Percentiles rank a stretch among this genome's conserved stretches.
Evolutionary conservation across 176 grass and related monocot species (phyloP).

Genomic region (Otatea glauca): DNA sequence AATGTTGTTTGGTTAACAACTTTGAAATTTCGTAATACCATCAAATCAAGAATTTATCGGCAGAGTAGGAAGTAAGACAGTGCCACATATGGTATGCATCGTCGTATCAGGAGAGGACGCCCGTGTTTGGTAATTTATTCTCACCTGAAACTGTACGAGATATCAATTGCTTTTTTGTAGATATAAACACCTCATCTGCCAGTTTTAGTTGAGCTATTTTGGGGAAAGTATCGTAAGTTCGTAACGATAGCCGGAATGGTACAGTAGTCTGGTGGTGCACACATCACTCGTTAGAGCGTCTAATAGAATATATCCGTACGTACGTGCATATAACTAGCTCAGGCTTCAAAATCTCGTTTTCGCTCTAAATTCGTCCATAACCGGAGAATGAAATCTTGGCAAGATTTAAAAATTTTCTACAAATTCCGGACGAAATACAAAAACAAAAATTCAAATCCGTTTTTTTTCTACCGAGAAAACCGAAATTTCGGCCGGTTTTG

Average conservation of each 20-base stretch:
- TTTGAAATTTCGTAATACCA: conserved; percentile 4
- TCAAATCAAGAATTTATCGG: background rate
- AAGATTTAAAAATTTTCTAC: no score
- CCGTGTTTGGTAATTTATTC: conserved; percentile 4
- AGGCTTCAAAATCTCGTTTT: no score
- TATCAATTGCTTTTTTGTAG: background rate
- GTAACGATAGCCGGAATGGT: background rate
- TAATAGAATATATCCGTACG: conserved; percentile 20
- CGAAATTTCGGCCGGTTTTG: no score
- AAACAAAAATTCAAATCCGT: no score
- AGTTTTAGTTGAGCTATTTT: conserved; percentile 43
- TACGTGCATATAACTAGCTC: no score
- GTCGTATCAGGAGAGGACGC: conserved; percentile 16
- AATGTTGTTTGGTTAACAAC: conserved; percentile 43
- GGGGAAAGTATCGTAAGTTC: background rate
- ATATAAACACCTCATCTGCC: conserved; percentile 13
- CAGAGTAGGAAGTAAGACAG: background rate
- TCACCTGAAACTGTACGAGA: conserved; percentile 31
- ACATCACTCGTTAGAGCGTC: background rate
- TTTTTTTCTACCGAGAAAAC: no score
- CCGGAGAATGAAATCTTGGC: no score
- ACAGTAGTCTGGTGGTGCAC: background rate
- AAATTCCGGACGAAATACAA: no score
- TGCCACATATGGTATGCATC: background rate
- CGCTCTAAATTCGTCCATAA: no score